Conservation (phyloP, 169 alveolate species). For the Babesia ovata region DNA sequence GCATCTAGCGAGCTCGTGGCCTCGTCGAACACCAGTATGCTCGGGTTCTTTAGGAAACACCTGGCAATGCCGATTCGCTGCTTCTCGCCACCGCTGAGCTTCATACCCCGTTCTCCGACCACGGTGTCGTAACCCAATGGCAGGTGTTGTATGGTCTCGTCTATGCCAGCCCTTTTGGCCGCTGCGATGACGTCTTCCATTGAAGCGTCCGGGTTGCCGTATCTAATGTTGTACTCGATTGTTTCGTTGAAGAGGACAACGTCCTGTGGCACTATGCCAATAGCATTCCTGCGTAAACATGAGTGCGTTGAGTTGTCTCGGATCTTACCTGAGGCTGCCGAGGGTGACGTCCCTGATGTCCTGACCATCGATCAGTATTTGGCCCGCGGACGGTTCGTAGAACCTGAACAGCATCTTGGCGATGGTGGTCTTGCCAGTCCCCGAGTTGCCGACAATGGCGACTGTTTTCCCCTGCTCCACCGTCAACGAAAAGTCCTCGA, state of each 20-base stretch:
- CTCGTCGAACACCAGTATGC: conserved; percentile 91
- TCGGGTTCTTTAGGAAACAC: conserved; percentile 84
- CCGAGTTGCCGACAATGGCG: conserved; percentile 90
- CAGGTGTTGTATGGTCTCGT: conserved; percentile 46
- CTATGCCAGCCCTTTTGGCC: conserved; percentile 71
- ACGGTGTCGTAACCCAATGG: conserved; percentile 83
- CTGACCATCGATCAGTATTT: conserved; percentile 83
- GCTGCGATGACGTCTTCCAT: conserved; percentile 73
- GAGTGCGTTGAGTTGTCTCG: not conserved
- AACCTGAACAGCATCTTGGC: conserved; percentile 90
- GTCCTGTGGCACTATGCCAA: conserved; percentile 92
- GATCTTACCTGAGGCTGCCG: conserved; percentile 68
- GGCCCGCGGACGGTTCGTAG: conserved; percentile 86
- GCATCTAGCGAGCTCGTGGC: conserved; percentile 95
- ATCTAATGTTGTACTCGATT: conserved; percentile 83
- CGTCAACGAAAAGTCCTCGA: conserved; percentile 59
- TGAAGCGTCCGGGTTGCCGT: conserved; percentile 85
- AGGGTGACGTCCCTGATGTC: conserved; percentile 83
- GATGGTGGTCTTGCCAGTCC: conserved; percentile 94
- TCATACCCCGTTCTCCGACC: conserved; percentile 85
- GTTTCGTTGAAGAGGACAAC: conserved; percentile 90
- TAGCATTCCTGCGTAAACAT: conserved; percentile 62
- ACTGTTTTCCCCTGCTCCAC: conserved; percentile 72
- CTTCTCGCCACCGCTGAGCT: conserved; percentile 87
- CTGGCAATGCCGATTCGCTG: conserved; percentile 90